Base-by-base conservation (phyloP, 1,139 yeast species). In the Zygosaccharomyces pseudobailii region DNA sequence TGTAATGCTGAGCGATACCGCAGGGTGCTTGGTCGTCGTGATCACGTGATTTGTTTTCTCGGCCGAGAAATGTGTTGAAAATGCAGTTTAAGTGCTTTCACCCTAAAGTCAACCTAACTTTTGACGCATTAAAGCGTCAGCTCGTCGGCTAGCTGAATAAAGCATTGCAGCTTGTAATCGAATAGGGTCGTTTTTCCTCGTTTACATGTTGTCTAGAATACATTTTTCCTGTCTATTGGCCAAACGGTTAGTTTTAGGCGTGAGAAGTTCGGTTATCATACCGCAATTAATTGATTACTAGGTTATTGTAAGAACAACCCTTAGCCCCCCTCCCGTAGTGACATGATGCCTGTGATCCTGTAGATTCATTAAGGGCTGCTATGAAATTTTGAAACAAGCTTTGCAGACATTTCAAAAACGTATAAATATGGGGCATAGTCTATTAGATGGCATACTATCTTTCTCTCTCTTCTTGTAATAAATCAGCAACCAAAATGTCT, bases 401-500 rank as follows among this genome's bases (percentile, higher is more conserved):
- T 10, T 30, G 33, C 4, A 30, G 13, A 19, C 13, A n/a, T n/a
- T 30, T 30, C 13, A 7, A 6, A 30, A 30, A 30, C 33, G 6
- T 30, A 30, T 30, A 30, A 30, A 30, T 30, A 30, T 30, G 33
- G 33, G 33, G 33, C 33, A 30, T 10, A 30, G 8, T 27, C 30
- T 27, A n/a, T 27, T 9, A n/a, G 8, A 27, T 9, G 10, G 30
- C 30, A 27, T 27, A 5, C 30, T 9, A 27, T n/a, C 33, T 22
- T 10, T 21, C 28, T 21, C 20, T 21, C 24, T 21, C 19, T 33
- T 7, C 9, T 10, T 21, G 27, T 36, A 36, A 4, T 30, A 36
- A 25, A 36, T 13, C 23, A 37, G 30, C 30, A 24, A 34, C 17
- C 23, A 40, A 27, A 35, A 50, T 51, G 54, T 51, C 59, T 30